Percentiles rank a stretch among this genome's conserved stretches.
Conservation (phyloP, 805 yeast species). For the Kregervanrija delftensis region DNA sequence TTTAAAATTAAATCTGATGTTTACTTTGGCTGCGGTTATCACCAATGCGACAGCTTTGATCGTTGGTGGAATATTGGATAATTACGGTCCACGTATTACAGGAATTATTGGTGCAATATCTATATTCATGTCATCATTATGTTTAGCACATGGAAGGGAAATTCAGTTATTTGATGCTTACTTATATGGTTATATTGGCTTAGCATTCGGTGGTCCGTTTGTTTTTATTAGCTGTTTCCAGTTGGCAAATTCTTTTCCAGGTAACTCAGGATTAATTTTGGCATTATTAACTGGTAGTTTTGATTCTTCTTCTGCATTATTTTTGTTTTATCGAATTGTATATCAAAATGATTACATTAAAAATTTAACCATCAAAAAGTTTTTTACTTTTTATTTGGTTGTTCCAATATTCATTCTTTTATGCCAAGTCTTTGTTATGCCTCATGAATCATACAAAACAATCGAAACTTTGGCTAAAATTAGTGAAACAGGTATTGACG, state of each 20-base stretch:
- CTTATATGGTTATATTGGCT: constrained; percentile 60
- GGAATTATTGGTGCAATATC: constrained; percentile 67
- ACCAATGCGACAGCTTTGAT: constrained; percentile 79
- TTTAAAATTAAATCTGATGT: constrained; percentile 70
- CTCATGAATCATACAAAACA: constrained; percentile 66
- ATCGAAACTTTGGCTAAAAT: constrained; percentile 60
- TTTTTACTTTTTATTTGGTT: constrained; percentile 59
- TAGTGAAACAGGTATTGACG: constrained; percentile 68
- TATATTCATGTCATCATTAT: constrained; percentile 47
- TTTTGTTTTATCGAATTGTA: constrained; percentile 61
- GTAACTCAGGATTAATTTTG: constrained; percentile 69
- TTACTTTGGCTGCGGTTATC: constrained; percentile 79
- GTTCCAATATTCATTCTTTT: constrained; percentile 74
- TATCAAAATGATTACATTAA: constrained; percentile 40
- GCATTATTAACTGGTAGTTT: constrained; percentile 91
- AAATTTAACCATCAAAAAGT: constrained; percentile 41
- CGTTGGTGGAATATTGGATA: constrained; percentile 75
- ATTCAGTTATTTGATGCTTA: constrained; percentile 50
- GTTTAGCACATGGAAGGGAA: constrained; percentile 19
- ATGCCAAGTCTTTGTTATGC: constrained; percentile 79
- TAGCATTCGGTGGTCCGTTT: constrained; percentile 93
- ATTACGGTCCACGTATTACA: constrained; percentile 72
- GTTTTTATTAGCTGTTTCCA: constrained; percentile 88
- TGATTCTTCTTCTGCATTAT: constrained; percentile 87
- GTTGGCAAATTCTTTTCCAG: constrained; percentile 80